Evolutionary conservation across 352 stramenopile genomes (phyloP).

Genomic region (Globisporangium viniferum): DNA sequence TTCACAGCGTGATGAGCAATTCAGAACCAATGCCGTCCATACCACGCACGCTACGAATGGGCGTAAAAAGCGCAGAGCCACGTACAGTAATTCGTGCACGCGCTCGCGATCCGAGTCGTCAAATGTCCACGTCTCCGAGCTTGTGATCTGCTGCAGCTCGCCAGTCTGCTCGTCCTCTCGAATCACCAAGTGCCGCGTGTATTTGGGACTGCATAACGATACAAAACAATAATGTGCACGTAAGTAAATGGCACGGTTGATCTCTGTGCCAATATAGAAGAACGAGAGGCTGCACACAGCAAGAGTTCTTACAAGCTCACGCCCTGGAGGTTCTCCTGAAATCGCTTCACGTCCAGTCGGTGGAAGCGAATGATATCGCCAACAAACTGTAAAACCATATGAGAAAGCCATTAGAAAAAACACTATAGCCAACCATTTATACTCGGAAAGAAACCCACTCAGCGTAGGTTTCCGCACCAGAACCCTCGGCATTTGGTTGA

Average conservation of each 20-base stretch:
- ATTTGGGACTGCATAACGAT: conserved; percentile 4
- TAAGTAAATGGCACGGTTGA: not conserved
- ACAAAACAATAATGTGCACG: not conserved
- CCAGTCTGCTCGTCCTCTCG: conserved; percentile 25
- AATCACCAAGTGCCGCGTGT: conserved; percentile 60
- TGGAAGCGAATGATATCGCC: conserved; percentile 81
- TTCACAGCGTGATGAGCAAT: not conserved
- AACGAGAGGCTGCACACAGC: not conserved
- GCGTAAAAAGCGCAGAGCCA: not conserved
- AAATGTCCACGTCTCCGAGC: conserved; percentile 61
- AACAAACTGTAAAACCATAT: conserved; percentile 36
- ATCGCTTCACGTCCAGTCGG: conserved; percentile 66
- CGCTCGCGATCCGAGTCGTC: conserved; percentile 48
- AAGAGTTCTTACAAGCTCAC: conserved; percentile 37
- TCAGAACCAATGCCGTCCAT: not conserved
- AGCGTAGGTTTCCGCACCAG: conserved; percentile 32
- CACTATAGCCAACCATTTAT: not conserved
- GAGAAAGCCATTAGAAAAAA: not conserved
- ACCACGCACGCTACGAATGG: too few species aligned
- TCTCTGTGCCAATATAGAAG: not conserved
- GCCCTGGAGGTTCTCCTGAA: conserved; percentile 53
- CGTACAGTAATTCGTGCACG: conserved; percentile 37
- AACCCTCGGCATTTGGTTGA: conserved; percentile 59
- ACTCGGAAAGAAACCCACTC: not conserved
- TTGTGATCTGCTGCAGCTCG: conserved; percentile 42